Conservation (phyloP, 441 rosid genomes). For the Pelargonium citronellum region DNA sequence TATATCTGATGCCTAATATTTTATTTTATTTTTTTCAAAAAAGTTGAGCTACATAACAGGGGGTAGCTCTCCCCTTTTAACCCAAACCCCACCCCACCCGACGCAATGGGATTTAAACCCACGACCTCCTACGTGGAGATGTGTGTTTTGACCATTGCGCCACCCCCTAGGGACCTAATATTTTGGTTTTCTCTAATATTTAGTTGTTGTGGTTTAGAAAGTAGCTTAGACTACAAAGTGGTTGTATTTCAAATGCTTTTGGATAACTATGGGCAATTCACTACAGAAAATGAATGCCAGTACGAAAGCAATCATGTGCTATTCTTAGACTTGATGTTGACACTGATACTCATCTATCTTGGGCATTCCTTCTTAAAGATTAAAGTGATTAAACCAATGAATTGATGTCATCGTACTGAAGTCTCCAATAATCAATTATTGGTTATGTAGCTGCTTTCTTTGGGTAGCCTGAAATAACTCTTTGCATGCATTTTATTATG, state of each 20-base stretch:
- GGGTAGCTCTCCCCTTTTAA: too few species aligned
- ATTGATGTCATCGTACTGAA: neutral
- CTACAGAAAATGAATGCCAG: neutral
- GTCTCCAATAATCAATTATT: neutral
- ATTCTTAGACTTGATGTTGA: neutral
- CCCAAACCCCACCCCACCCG: too few species aligned
- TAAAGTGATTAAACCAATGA: neutral
- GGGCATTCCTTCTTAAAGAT: neutral
- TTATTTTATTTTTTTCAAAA: neutral
- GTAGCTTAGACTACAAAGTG: neutral
- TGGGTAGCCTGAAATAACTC: conserved; percentile 16
- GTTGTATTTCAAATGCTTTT: neutral
- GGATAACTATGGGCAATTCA: neutral
- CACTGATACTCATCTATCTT: neutral
- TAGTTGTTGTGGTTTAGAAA: neutral
- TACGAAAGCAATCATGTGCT: neutral
- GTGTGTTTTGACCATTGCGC: too few species aligned
- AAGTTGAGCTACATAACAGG: too few species aligned
- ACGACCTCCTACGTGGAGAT: too few species aligned
- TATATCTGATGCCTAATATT: neutral
- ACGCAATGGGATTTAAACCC: too few species aligned
- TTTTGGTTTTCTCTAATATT: neutral
- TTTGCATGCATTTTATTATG: conserved; percentile 19
- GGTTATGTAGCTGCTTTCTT: neutral
- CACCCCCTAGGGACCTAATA: too few species aligned